These are phyloP conservation scores for Chalciporus piperatus DNA, from an alignment of 768 basidiomycete genomes.

Conservation along the genomic window DNA sequence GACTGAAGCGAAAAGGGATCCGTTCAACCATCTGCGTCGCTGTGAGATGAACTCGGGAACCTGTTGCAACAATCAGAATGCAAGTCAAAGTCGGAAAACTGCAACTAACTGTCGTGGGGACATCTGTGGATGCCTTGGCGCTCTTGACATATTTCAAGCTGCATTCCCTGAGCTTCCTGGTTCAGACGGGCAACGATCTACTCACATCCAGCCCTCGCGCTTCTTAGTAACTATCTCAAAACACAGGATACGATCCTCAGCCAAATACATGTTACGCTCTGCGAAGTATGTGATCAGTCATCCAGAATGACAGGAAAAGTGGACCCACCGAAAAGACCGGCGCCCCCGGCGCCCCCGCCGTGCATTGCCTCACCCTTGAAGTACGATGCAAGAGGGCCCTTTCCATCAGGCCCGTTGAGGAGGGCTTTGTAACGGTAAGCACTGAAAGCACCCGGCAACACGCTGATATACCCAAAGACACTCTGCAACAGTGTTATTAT, in stretches of 20 bases:
- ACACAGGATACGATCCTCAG: conserved; percentile 87
- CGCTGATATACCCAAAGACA: conserved; percentile 83
- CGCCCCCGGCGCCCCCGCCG: conserved; percentile 51
- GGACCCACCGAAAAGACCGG: conserved; percentile 60
- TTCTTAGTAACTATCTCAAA: conserved; percentile 94
- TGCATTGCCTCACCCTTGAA: conserved; percentile 93
- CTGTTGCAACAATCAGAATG: conserved; percentile 25
- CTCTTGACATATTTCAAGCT: conserved; percentile 88
- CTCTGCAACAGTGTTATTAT: conserved; percentile 40
- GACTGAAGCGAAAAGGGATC: conserved; percentile 89
- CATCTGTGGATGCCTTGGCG: conserved; percentile 95
- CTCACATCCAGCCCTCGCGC: conserved; percentile 76
- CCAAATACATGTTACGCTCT: conserved; percentile 90
- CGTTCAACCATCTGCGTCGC: conserved; percentile 84
- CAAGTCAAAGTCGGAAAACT: background rate
- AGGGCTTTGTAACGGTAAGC: conserved; percentile 90
- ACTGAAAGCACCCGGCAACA: conserved; percentile 90
- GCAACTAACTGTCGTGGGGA: conserved; percentile 66
- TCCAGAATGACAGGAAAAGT: background rate
- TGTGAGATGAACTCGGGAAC: conserved; percentile 95
- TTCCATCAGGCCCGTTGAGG: conserved; percentile 81
- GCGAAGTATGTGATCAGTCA: conserved; percentile 5
- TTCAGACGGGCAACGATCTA: conserved; percentile 12
- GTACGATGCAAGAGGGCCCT: conserved; percentile 87
- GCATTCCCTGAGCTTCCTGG: conserved; percentile 3